These are phyloP conservation scores for Penicillium sp. DNA, from an alignment of 2,329 filamentous ascomycete genomes.

Conservation along the genomic window DNA sequence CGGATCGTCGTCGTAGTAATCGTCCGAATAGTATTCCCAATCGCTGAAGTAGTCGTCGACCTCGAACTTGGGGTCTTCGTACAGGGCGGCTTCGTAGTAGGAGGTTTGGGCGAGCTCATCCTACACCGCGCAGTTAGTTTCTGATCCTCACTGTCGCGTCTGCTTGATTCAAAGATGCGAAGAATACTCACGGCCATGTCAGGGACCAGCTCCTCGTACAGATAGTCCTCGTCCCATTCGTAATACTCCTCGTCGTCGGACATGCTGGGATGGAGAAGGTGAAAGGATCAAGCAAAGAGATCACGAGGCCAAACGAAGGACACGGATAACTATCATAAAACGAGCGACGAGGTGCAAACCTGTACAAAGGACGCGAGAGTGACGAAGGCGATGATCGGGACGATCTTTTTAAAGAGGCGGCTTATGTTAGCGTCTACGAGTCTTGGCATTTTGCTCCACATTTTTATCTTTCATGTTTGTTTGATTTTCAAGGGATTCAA, in stretches of 20 bases:
- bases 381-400: no score
- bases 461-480: no score
- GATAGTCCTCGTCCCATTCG: slow-evolving; percentile 33
- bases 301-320: slow-evolving; percentile 1
- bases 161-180: background rate
- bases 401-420: slow-evolving; percentile 1
- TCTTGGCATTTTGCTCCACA: slow-evolving; percentile 22
- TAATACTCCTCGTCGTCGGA: slow-evolving; percentile 38
- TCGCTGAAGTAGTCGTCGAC: slow-evolving; percentile 40
- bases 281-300: background rate
- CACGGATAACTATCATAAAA: slow-evolving; percentile 1
- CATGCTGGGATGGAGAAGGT: slow-evolving; percentile 18
- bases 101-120: slow-evolving; percentile 42
- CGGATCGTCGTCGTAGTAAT: slow-evolving; percentile 43
- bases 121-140: slow-evolving; percentile 24
- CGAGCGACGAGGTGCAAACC: background rate
- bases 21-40: slow-evolving; percentile 44
- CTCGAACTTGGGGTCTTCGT: slow-evolving; percentile 38
- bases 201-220: slow-evolving; percentile 33
- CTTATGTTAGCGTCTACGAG: slow-evolving; percentile 25
- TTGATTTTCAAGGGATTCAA: no score
- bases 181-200: slow-evolving; percentile 31
- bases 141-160: no score
- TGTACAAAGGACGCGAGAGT: slow-evolving; percentile 1
- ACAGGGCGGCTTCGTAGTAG: slow-evolving; percentile 37